Evolutionary conservation across 192 early-diverging fungal species (phyloP).

Genomic region (Radiomyces spectabilis): DNA sequence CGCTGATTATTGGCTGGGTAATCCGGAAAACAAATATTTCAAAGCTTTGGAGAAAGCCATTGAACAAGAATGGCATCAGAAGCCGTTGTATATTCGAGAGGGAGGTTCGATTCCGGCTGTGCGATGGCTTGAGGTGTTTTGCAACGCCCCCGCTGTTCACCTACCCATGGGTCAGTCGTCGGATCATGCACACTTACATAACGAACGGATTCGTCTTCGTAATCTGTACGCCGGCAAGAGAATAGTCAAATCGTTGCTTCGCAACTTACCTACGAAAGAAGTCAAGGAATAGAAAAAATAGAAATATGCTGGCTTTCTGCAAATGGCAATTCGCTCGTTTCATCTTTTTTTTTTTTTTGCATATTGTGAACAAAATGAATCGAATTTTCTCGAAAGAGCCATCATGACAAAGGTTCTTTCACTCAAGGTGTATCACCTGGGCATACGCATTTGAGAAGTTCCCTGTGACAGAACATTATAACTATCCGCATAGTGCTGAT

Average conservation of each 20-base stretch:
- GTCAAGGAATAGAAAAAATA: too few relatives aligned
- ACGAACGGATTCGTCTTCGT: conserved; percentile 65
- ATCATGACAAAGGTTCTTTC: too few relatives aligned
- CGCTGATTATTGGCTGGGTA: conserved; percentile 75
- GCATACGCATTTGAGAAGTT: too few relatives aligned
- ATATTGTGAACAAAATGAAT: too few relatives aligned
- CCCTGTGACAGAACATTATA: too few relatives aligned
- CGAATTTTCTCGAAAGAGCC: too few relatives aligned
- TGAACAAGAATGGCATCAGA: conserved; percentile 48
- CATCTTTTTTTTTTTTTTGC: too few relatives aligned
- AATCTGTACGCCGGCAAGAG: conserved; percentile 61
- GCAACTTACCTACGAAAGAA: conserved; percentile 8
- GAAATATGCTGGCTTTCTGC: too few relatives aligned
- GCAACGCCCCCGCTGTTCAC: conserved; percentile 59
- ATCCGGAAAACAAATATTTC: conserved; percentile 55
- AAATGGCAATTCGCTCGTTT: too few relatives aligned
- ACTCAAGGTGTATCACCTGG: too few relatives aligned
- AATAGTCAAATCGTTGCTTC: conserved; percentile 40
- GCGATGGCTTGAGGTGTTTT: conserved; percentile 62
- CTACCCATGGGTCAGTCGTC: conserved; percentile 74
- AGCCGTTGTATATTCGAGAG: conserved; percentile 68
- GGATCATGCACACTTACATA: conserved; percentile 72
- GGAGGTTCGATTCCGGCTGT: conserved; percentile 75
- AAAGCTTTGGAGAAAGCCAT: conserved; percentile 62
- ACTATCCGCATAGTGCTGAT: too few relatives aligned